Base-by-base conservation (phyloP, 2,329 filamentous ascomycete genomes). In the Fusarium coffeatum region DNA sequence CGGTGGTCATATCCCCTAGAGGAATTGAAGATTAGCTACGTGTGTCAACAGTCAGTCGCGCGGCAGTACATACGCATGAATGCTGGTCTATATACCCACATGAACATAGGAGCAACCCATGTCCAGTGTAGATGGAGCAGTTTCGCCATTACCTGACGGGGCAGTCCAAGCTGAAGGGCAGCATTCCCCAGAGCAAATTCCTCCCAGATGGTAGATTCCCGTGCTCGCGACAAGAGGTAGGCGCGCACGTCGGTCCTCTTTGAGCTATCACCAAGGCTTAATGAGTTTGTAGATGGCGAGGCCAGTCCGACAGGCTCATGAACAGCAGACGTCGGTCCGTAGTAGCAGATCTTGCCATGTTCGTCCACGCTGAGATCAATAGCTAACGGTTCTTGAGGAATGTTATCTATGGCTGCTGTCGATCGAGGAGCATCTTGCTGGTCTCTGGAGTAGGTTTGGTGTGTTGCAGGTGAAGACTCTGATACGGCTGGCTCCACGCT, bases 71-170 rank as follows among this genome's bases (percentile, higher is more conserved):
- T 45, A 59, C 48, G 55, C 55, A 59, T 59, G n/a, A 59, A 59
- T 4, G 55, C 55, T 2, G 55, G 55, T 4, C 55, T 34, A 4
- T 59, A 59, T 3, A 55, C 55, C 55, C 55, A 59, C 55, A 59
- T 59, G 4, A 59, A 59, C 55, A 59, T 59, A 1, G 55, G 55
- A 18, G 55, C 55, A 23, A 59, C 55, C 55, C 55, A 59, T 2
- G 48, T 45, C 55, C 55, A 59, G 8, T 59, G 55, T 4, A 59
- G 11, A 22, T 59, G 55, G n/a, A 59, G 55, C 20, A 59, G 40
- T 23, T 55, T 59, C 0, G 48, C 49, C 22, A 59, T 55, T 9
- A 59, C 40, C 1, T 45, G 40, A 4, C 55, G 55, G 12, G 55
- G 28, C 1, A 59, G 30, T 0, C 55, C 55, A 11, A 59, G 49